Evolutionary conservation across 257 asterid species (phyloP).

Genomic region (Nicotiana paniculata): DNA sequence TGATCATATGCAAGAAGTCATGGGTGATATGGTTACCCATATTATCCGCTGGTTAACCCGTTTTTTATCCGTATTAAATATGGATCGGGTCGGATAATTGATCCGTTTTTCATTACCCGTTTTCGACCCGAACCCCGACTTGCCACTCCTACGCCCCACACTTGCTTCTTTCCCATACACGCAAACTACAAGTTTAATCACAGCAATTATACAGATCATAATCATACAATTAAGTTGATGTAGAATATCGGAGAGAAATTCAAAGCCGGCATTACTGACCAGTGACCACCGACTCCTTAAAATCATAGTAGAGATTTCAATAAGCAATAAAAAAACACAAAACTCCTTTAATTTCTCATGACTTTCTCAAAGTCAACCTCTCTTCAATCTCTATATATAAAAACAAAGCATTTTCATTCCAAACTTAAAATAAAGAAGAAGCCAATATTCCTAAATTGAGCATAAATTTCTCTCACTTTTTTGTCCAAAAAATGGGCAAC

Average conservation of each 20-base stretch:
- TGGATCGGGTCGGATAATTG: too few relatives aligned
- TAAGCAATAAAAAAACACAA: not conserved
- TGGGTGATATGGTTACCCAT: too few relatives aligned
- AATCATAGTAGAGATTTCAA: not conserved
- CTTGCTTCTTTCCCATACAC: not conserved
- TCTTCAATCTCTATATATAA: not conserved
- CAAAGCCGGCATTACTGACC: slow-evolving; percentile 52
- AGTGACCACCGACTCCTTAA: slow-evolving; percentile 39
- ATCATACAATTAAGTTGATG: not conserved
- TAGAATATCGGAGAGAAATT: not conserved
- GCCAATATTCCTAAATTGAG: not conserved
- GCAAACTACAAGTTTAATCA: not conserved
- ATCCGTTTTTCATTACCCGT: too few relatives aligned
- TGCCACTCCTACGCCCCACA: too few relatives aligned
- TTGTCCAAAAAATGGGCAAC: slow-evolving; percentile 5
- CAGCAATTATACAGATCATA: not conserved
- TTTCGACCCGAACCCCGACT: too few relatives aligned
- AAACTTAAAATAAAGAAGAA: not conserved
- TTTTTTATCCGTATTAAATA: too few relatives aligned
- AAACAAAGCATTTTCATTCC: not conserved
- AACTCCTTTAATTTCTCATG: not conserved
- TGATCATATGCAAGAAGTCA: too few relatives aligned
- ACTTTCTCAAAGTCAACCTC: slow-evolving; percentile 19
- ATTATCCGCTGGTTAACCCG: too few relatives aligned
- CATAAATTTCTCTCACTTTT: not conserved